phyloP scores from a whole-genome alignment of 176 grass and related monocot genomes.

The Oropetium thomaeum region DNA sequence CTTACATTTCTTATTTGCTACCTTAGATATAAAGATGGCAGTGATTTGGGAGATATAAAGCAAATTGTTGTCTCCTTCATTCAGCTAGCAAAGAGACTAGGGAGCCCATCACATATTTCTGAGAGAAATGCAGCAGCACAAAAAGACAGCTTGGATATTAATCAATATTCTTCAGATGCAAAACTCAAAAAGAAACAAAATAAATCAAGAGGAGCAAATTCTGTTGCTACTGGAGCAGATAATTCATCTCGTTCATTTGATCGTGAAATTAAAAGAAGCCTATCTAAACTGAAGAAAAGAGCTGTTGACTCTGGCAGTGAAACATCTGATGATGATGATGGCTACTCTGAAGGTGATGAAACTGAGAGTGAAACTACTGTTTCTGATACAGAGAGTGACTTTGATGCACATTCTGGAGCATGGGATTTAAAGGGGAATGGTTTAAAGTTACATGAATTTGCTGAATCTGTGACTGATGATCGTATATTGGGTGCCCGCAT shows the following conservation, averaged over 20 bases:
- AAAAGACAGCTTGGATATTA: slow-evolving; percentile 57
- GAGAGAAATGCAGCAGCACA: slow-evolving; percentile 64
- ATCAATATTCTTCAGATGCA: slow-evolving; percentile 59
- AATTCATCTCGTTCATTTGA: slow-evolving; percentile 70
- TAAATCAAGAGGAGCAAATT: slow-evolving; percentile 63
- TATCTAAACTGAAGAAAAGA: slow-evolving; percentile 96
- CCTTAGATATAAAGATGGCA: slow-evolving; percentile 62
- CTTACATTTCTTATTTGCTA: slow-evolving; percentile 42
- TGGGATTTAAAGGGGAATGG: slow-evolving; percentile 68
- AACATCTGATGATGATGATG: slow-evolving; percentile 86
- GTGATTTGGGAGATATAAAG: slow-evolving; percentile 76
- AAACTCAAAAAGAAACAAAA: slow-evolving; percentile 89
- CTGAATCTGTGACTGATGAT: slow-evolving; percentile 63
- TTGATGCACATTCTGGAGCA: slow-evolving; percentile 58
- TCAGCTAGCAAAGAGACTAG: slow-evolving; percentile 90
- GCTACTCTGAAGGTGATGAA: slow-evolving; percentile 84
- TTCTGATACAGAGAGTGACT: slow-evolving; percentile 93
- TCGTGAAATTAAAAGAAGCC: slow-evolving; percentile 94
- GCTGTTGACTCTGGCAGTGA: slow-evolving; percentile 80
- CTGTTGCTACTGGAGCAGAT: slow-evolving; percentile 41
- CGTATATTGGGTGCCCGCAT: slow-evolving; percentile 96
- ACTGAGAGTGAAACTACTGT: slow-evolving; percentile 67
- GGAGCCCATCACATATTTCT: slow-evolving; percentile 61
- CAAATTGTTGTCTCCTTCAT: slow-evolving; percentile 92
- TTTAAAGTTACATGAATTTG: slow-evolving; percentile 56